phyloP scores from a whole-genome alignment of 2,329 filamentous ascomycete genomes.

The Arthrobotrys sinensis region DNA sequence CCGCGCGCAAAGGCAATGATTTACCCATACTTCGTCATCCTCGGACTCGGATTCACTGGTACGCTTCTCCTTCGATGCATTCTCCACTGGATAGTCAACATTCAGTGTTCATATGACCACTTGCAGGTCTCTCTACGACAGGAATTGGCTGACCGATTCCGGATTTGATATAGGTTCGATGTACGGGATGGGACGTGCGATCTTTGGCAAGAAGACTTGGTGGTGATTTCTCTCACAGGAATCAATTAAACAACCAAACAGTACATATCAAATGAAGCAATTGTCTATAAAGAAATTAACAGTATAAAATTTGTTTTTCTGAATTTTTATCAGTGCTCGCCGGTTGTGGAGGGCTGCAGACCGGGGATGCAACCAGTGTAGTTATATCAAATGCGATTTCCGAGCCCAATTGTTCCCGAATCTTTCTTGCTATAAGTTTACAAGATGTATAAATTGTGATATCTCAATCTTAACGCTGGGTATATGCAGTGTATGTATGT shows the following conservation, averaged over 20 bases:
- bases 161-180: conserved; percentile 46
- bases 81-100: conserved; percentile 3
- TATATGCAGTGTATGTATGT: conserved; percentile 27
- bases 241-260: conserved; percentile 10
- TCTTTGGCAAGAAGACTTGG: conserved; percentile 60
- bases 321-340: conserved; percentile 4
- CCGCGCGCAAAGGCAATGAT: conserved; percentile 63
- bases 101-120: conserved; percentile 27
- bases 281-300: conserved; percentile 32
- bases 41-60: conserved; percentile 62
- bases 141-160: conserved; percentile 19
- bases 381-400: conserved; percentile 30
- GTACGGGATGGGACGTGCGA: conserved; percentile 63
- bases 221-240: conserved; percentile 34
- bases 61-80: conserved; percentile 15
- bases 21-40: conserved; percentile 63
- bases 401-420: neutral
- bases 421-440: neutral
- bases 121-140: conserved; percentile 11
- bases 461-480: neutral
- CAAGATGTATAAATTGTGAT: conserved; percentile 15
- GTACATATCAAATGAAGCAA: conserved; percentile 36
- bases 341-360: conserved; percentile 12
- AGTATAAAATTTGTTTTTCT: conserved; percentile 32
- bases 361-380: conserved; percentile 32